These are phyloP conservation scores for Suillus clintonianus DNA, from an alignment of 768 basidiomycete genomes.

Conservation along the genomic window DNA sequence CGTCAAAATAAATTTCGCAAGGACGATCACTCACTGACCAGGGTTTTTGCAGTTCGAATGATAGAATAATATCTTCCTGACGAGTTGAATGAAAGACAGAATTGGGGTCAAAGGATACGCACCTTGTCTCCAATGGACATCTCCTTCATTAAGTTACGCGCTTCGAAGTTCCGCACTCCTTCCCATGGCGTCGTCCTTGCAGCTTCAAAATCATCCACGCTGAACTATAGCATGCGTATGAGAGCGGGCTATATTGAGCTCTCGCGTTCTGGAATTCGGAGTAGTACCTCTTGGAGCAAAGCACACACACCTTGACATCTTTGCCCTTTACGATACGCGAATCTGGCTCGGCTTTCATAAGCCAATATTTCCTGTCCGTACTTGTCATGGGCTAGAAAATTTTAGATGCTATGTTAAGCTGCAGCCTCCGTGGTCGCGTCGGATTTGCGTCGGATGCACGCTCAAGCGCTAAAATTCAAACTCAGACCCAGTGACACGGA, in stretches of 20 bases:
- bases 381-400: not conserved
- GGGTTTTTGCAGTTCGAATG: slow-evolving; percentile 86
- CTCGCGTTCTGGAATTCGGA: not conserved
- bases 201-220: slow-evolving; percentile 82
- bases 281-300: not conserved
- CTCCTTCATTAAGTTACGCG: slow-evolving; percentile 80
- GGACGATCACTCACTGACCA: slow-evolving; percentile 43
- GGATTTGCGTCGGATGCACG: not conserved
- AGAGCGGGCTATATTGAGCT: slow-evolving; percentile 4
- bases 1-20: not conserved
- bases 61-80: slow-evolving; percentile 73
- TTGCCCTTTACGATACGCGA: slow-evolving; percentile 83
- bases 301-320: slow-evolving; percentile 69
- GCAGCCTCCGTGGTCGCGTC: not conserved
- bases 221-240: slow-evolving; percentile 54
- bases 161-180: slow-evolving; percentile 85
- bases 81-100: not conserved
- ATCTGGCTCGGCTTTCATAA: slow-evolving; percentile 87
- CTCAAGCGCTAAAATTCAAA: not conserved
- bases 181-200: slow-evolving; percentile 78
- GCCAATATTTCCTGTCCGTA: slow-evolving; percentile 48
- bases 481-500: not conserved
- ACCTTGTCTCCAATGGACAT: slow-evolving; percentile 80
- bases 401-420: too few species aligned
- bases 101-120: slow-evolving; percentile 11